Percentiles rank a stretch among this genome's conserved stretches.
These are phyloP conservation scores for Saccharomycodes ludwigii DNA, from an alignment of 805 yeast genomes.

Conservation along the genomic window DNA sequence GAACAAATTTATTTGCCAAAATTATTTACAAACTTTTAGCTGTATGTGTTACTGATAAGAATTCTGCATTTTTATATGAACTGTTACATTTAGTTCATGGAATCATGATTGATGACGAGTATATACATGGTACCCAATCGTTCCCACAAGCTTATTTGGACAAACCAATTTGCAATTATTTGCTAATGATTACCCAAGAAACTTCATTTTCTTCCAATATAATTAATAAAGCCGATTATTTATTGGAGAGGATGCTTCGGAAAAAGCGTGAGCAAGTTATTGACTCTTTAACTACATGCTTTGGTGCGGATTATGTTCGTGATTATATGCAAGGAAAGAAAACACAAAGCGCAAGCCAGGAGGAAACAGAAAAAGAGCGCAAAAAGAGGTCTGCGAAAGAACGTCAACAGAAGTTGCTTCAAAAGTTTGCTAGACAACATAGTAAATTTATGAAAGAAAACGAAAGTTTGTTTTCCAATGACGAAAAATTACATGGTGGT, in stretches of 20 bases:
- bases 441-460: slow-evolving; percentile 53
- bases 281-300: slow-evolving; percentile 39
- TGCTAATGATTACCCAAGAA: slow-evolving; percentile 40
- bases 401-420: slow-evolving; percentile 49
- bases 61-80: slow-evolving; percentile 44
- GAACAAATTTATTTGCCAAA: slow-evolving; percentile 41
- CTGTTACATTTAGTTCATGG: slow-evolving; percentile 64
- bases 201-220: slow-evolving; percentile 35
- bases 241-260: slow-evolving; percentile 38
- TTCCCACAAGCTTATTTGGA: slow-evolving; percentile 34
- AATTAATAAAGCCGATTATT: slow-evolving; percentile 41
- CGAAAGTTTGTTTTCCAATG: slow-evolving; percentile 19
- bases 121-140: slow-evolving; percentile 27
- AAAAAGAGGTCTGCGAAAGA: slow-evolving; percentile 46
- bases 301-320: slow-evolving; percentile 43
- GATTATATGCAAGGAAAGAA: slow-evolving; percentile 36
- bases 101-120: slow-evolving; percentile 38
- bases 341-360: slow-evolving; percentile 24
- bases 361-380: slow-evolving; percentile 44
- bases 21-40: slow-evolving; percentile 46
- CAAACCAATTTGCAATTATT: slow-evolving; percentile 43
- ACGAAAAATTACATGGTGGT: no score
- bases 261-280: slow-evolving; percentile 36
- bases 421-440: slow-evolving; percentile 62
- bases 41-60: slow-evolving; percentile 35